Base-by-base conservation (phyloP, 2,329 filamentous ascomycete genomes). In the Teratosphaeriaceae sp. region DNA sequence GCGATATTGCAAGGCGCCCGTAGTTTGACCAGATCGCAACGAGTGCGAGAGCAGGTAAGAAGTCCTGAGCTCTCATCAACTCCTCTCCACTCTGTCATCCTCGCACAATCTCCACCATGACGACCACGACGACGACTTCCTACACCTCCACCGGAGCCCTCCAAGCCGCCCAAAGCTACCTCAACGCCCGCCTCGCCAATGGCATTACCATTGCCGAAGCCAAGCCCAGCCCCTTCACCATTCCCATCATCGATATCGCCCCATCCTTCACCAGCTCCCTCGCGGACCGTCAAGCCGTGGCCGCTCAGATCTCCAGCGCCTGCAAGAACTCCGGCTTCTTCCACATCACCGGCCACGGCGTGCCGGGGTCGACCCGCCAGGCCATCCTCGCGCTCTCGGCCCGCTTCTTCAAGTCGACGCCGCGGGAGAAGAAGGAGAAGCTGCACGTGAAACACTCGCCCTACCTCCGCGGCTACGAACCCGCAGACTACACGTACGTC, bases 401-500 rank as follows among this genome's bases (percentile, higher is more conserved):
- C 35, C 61, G 62, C 15, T 68, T 68, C 42, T 56, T 64, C 44
- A 59, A 62, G 13, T 48, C 55, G 2, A 44, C 66, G 1, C 52
- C 55, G 1, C 40, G 45, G 5, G 51, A 57, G 19, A 57, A 65
- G 46, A 70, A 68, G 42, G 59, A 67, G 36, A 43, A 56, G 0
- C 24, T 70, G 11, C 66, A 69, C 44, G 58, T 68, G 30, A 62
- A 61, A 43, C 51, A 65, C 34, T 66, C 61, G 16, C 58, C 60
- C 7, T 59, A 66, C 31, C 63, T 67, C 24, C 58, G 66, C 24
- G 67, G 66, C 1, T 70, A 60, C 58, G 66, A 69, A 46, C 66
- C 66, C 3, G 59, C 61, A 22, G 63, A 65, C 34, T 66, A 61
- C 40, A 67, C 65, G 0, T 65, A 61, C 8, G 59, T 68, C 15